phyloP scores from a whole-genome alignment of 2,329 filamentous ascomycete species.

The Monosporascus sp. region DNA sequence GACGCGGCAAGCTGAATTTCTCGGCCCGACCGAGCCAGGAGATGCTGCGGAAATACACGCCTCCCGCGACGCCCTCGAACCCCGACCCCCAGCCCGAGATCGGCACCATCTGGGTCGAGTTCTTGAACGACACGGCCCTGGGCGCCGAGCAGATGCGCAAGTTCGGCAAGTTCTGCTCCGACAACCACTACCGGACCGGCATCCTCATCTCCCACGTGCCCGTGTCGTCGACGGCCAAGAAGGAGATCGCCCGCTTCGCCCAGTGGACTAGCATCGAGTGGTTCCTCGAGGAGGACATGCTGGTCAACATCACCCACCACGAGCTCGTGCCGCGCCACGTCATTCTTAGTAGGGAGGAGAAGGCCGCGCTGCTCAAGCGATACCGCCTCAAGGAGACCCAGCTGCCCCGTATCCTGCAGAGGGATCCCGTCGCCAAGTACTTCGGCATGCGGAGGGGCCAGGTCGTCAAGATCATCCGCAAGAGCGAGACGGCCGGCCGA shows the following conservation, averaged over 20 bases:
- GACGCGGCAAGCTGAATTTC: constrained; percentile 80
- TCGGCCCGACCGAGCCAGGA: constrained; percentile 76
- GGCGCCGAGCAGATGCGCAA: constrained; percentile 89
- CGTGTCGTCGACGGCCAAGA: constrained; percentile 81
- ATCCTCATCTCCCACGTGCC: constrained; percentile 82
- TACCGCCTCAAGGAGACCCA: constrained; percentile 98
- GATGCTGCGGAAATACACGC: constrained; percentile 82
- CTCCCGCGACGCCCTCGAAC: constrained; percentile 61
- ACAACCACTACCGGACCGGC: constrained; percentile 80
- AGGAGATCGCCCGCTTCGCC: constrained; percentile 74
- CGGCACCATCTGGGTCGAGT: constrained; percentile 90
- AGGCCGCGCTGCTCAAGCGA: constrained; percentile 74
- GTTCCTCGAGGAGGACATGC: constrained; percentile 90
- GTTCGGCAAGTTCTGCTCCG: constrained; percentile 77
- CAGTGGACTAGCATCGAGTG: constrained; percentile 80
- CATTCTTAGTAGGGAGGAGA: constrained; percentile 84
- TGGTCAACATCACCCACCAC: constrained; percentile 98
- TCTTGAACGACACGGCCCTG: constrained; percentile 70
- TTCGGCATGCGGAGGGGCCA: constrained; percentile 84
- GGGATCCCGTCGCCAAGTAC: constrained; percentile 90
- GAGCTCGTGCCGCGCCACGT: constrained; percentile 94
- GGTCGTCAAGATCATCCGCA: constrained; percentile 97
- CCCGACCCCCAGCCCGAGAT: constrained; percentile 68
- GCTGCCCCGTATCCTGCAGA: constrained; percentile 83
- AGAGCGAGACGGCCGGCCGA: constrained; percentile 88